Evolutionary conservation across 2,329 filamentous ascomycete genomes (phyloP).

Genomic region (Xylariaceae sp.): DNA sequence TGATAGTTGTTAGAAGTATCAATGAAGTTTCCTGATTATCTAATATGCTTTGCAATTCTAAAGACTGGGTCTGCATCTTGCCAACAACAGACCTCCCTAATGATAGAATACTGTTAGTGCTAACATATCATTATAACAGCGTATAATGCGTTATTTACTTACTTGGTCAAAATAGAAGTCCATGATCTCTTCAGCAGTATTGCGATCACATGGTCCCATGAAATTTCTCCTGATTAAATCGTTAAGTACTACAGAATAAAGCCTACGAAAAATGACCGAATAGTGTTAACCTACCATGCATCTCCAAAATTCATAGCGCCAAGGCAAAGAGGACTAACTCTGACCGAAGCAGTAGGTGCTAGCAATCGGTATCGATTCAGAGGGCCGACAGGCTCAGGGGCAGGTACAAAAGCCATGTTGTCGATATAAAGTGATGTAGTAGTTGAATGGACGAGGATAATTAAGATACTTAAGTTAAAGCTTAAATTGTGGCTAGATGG

Average conservation of each 20-base stretch:
- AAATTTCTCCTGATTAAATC: not conserved
- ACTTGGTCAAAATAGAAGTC: not conserved
- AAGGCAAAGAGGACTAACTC: not conserved
- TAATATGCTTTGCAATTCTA: too few relatives aligned
- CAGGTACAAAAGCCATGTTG: not conserved
- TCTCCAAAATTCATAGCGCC: not conserved
- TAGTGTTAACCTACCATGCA: not conserved
- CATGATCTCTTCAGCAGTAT: not conserved
- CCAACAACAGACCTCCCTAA: too few relatives aligned
- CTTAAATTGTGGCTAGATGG: too few relatives aligned
- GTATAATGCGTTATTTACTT: too few relatives aligned
- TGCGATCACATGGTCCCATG: not conserved
- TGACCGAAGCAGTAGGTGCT: not conserved
- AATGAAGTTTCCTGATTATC: conserved; percentile 80
- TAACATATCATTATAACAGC: too few relatives aligned
- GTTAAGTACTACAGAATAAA: not conserved
- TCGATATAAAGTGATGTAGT: too few relatives aligned
- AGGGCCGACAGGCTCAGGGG: not conserved
- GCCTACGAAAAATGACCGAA: too few relatives aligned
- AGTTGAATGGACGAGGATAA: too few relatives aligned
- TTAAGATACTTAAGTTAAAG: too few relatives aligned
- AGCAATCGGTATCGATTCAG: not conserved
- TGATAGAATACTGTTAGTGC: too few relatives aligned
- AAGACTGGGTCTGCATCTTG: too few relatives aligned
- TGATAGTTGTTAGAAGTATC: conserved; percentile 75